phyloP scores from a whole-genome alignment of 495 filamentous ascomycete species.

The Hypoxylon lenormandii region DNA sequence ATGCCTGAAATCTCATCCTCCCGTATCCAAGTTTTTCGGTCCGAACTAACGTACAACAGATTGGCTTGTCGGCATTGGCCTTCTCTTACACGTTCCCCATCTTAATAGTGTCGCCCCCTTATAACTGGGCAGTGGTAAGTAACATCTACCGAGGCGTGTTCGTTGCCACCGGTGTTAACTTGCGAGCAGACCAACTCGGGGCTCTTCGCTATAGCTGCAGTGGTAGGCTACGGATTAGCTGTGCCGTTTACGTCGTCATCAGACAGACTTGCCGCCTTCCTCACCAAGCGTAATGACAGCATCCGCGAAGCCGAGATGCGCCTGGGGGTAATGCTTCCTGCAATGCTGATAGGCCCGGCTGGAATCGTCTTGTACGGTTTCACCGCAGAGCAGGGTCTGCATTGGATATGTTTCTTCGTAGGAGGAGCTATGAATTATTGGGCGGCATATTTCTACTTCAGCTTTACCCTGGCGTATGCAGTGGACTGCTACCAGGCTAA shows the following conservation, averaged over 20 bases:
- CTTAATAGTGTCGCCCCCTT: conserved; percentile 66
- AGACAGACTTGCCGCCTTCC: conserved; percentile 67
- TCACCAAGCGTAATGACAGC: conserved; percentile 65
- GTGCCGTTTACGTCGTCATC: conserved; percentile 69
- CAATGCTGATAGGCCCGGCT: conserved; percentile 66
- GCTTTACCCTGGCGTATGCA: conserved; percentile 70
- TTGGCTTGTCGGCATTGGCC: conserved; percentile 68
- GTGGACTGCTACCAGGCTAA: conserved; percentile 70
- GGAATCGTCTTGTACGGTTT: conserved; percentile 69
- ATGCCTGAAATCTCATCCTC: not conserved
- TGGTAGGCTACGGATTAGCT: conserved; percentile 65
- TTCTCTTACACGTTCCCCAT: conserved; percentile 73
- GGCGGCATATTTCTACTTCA: conserved; percentile 68
- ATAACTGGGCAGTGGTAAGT: conserved; percentile 65
- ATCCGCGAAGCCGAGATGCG: conserved; percentile 74
- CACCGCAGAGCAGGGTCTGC: conserved; percentile 64
- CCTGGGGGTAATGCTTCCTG: conserved; percentile 66
- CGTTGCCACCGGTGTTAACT: not conserved
- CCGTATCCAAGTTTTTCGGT: not conserved
- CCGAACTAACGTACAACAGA: conserved; percentile 53
- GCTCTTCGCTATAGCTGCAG: conserved; percentile 66
- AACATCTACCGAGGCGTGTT: not conserved
- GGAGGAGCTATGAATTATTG: conserved; percentile 67
- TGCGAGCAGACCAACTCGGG: conserved; percentile 62
- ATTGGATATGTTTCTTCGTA: conserved; percentile 68